phyloP scores from a whole-genome alignment of 305 asterid genomes.

The Withania somnifera region DNA sequence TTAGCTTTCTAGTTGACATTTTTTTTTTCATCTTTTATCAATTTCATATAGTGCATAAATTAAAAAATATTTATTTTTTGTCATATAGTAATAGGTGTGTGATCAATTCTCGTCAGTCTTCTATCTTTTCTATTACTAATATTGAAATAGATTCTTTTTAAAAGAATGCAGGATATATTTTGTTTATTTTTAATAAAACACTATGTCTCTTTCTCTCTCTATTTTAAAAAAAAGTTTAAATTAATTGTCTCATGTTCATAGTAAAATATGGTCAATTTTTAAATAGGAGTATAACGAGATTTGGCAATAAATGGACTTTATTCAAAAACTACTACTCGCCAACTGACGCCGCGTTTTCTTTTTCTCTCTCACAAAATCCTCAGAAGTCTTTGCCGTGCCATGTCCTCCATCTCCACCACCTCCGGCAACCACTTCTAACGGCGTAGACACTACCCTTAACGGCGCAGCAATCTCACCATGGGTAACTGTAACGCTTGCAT shows the following conservation, averaged over 20 bases:
- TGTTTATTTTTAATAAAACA: neutral
- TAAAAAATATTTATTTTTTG: no score
- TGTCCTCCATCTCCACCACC: conserved; percentile 1
- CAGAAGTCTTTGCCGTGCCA: conserved; percentile 14
- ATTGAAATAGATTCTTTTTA: neutral
- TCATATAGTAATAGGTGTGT: no score
- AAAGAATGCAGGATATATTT: neutral
- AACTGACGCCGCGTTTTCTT: conserved; percentile 51
- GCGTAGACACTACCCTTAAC: conserved; percentile 11
- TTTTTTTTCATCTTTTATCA: no score
- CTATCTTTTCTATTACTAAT: neutral
- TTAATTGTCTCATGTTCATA: neutral
- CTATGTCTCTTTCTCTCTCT: neutral
- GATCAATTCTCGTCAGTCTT: neutral
- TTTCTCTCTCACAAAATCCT: conserved; percentile 14
- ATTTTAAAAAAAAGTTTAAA: neutral
- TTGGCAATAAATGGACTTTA: conserved; percentile 1
- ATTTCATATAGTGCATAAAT: no score
- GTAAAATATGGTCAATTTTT: neutral
- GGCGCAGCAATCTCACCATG: conserved; percentile 21
- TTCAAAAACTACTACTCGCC: conserved; percentile 23
- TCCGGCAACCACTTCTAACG: conserved; percentile 18
- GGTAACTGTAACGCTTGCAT: conserved; percentile 91
- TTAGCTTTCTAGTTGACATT: neutral
- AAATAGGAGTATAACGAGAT: neutral